Conservation (phyloP, 2,329 filamentous ascomycete species). For the Apiospora arundinis region DNA sequence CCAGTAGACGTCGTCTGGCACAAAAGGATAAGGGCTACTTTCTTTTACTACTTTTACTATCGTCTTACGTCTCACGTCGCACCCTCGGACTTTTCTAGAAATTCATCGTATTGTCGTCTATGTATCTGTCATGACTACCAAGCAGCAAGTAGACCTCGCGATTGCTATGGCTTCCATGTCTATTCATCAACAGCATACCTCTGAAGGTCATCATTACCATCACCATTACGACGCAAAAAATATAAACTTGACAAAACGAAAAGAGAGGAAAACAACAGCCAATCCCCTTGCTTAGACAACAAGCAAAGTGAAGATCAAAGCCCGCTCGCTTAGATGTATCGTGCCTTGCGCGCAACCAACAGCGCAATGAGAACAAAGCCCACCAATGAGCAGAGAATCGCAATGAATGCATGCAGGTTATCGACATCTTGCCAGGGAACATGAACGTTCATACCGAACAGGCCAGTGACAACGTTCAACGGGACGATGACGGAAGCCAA, state of each 20-base stretch:
- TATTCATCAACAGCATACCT: slow-evolving; percentile 1
- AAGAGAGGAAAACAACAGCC: background rate
- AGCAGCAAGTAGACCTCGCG: background rate
- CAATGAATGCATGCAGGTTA: slow-evolving; percentile 63
- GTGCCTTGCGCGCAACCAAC: slow-evolving; percentile 49
- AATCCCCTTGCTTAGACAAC: background rate
- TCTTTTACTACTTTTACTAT: too few relatives aligned
- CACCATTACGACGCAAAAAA: slow-evolving; percentile 14
- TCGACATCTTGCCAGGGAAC: slow-evolving; percentile 66
- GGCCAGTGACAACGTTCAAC: slow-evolving; percentile 86
- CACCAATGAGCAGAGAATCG: slow-evolving; percentile 63
- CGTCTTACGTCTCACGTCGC: background rate
- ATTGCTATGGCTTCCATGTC: background rate
- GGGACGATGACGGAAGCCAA: slow-evolving; percentile 95
- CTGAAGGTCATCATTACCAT: slow-evolving; percentile 12
- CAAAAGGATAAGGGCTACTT: background rate
- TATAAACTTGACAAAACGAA: background rate
- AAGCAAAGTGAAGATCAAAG: background rate
- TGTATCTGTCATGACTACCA: background rate
- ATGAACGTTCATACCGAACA: slow-evolving; percentile 87
- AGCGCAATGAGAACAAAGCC: slow-evolving; percentile 58
- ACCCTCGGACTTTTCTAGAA: background rate
- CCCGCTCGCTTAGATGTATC: slow-evolving; percentile 48
- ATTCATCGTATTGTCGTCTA: slow-evolving; percentile 3
- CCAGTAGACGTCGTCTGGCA: background rate